Evolutionary conservation across 352 stramenopile species (phyloP), one percentile per base, ranked within the genome.

Genomic region (Saprolegnia parasitica): DNA sequence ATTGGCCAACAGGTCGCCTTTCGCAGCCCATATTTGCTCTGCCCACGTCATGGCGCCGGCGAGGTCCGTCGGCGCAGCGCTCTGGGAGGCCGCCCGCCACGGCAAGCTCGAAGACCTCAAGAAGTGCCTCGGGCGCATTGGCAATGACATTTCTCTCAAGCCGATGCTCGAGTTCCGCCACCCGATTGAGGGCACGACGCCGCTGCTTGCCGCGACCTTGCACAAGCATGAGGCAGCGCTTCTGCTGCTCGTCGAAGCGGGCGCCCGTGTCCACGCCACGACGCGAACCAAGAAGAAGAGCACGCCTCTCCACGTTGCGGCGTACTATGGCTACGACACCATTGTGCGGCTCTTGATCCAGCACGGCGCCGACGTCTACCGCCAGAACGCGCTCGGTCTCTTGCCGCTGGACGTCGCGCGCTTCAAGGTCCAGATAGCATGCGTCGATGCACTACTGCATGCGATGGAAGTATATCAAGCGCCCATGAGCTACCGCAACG

Each of bases 221-320:
- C n/a, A 60, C 54, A n/a, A 39, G 11, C 23, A 39, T 5, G 5
- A 26, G 20, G 63, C 49, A 24, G 29, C 52, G 13, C 24, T 61
- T 20, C 23, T 46, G 5, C 50, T 70, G 13, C 54, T 70, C 20
- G 6, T 54, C 11, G 45, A 70, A 39, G 21, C 24, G 1, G 63
- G 63, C 21, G 46, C 46, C 50, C 26, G 55, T n/a, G 55, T 70
- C n/a, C 49, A 70, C 54, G 47, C 63, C 3, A 21, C 26, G 10
- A 63, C 54, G 46, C 24, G 55, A 18, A 52, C 37, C 10, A 37
- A 50, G 39, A 70, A 70, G 63, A 61, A 63, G 32, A 70, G 55
- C 54, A 70, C 63, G 6, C 35, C 50, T 21, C 63, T 70, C 39
- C 63, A 70, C 29, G 35, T 70, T 15, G 63, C 63, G 8, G 63